phyloP scores from a whole-genome alignment of 106 monocot species.

The Triglochin maritima region DNA sequence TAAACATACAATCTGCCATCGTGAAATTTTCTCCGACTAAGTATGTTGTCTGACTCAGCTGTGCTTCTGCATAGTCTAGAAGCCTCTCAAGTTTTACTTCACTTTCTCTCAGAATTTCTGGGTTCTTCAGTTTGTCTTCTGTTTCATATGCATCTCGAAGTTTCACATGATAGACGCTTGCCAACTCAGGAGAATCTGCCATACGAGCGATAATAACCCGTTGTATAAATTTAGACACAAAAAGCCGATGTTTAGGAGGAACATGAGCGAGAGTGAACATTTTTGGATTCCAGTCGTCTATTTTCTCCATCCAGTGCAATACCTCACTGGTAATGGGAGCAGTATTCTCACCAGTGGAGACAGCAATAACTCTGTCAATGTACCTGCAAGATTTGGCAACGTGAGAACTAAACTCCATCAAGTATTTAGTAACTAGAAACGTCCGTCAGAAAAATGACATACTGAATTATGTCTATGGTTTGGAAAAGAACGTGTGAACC shows the following conservation, averaged over 20 bases:
- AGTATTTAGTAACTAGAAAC: no score
- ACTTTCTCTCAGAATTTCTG: constrained; percentile 44
- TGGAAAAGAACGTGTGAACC: constrained; percentile 70
- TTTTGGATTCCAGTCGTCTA: constrained; percentile 80
- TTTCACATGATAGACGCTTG: constrained; percentile 72
- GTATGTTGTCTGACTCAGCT: constrained; percentile 42
- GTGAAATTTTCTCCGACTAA: constrained; percentile 63
- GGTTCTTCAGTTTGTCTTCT: constrained; percentile 68
- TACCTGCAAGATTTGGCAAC: constrained; percentile 37
- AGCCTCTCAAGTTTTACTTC: constrained; percentile 50
- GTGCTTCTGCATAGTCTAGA: constrained; percentile 72
- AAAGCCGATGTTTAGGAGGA: constrained; percentile 52
- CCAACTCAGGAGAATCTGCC: constrained; percentile 80
- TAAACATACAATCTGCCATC: constrained; percentile 73
- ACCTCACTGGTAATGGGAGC: constrained; percentile 27
- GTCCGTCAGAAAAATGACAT: constrained; percentile 1
- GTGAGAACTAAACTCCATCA: no score
- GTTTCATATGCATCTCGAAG: constrained; percentile 69
- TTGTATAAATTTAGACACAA: constrained; percentile 65
- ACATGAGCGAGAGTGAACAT: constrained; percentile 70
- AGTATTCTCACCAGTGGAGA: constrained; percentile 35
- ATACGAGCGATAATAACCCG: constrained; percentile 85
- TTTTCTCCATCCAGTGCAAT: constrained; percentile 68
- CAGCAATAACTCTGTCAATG: constrained; percentile 64
- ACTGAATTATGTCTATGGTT: constrained; percentile 65